Conservation (phyloP, 495 filamentous ascomycete species). For the Aspergillus cristatus region DNA sequence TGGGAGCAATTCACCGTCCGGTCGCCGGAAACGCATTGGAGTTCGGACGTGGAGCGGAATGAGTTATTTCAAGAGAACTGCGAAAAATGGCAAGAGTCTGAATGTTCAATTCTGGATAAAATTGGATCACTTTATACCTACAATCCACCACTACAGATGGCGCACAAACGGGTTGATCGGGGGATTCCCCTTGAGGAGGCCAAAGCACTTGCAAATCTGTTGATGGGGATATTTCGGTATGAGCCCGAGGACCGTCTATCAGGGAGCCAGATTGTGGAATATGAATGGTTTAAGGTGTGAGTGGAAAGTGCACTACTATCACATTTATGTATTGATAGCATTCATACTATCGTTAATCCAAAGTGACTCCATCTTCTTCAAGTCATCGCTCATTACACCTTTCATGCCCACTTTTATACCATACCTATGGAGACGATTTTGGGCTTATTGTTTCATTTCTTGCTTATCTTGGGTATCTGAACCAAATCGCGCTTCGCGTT, state of each 20-base stretch:
- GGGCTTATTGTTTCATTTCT: too few species aligned
- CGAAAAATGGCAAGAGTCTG: background rate
- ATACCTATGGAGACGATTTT: too few species aligned
- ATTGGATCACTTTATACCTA: background rate
- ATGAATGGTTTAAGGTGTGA: background rate
- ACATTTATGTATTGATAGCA: too few species aligned
- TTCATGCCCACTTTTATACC: too few species aligned
- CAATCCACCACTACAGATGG: background rate
- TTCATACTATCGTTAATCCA: too few species aligned
- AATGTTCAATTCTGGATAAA: background rate
- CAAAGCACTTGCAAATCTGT: background rate
- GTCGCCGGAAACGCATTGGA: background rate
- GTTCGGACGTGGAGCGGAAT: background rate
- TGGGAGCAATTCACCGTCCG: too few species aligned
- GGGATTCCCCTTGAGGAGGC: background rate
- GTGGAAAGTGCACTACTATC: too few species aligned
- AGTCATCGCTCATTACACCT: too few species aligned
- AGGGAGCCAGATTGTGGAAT: background rate
- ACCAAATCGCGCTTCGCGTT: too few species aligned
- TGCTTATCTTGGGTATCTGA: too few species aligned
- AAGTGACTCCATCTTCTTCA: too few species aligned
- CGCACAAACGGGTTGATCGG: background rate
- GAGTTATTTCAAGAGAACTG: background rate
- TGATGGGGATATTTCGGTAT: background rate
- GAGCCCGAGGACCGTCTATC: background rate